These are phyloP conservation scores for Actinomucor elegans DNA, from an alignment of 371 early-diverging fungal species.

Conservation along the genomic window DNA sequence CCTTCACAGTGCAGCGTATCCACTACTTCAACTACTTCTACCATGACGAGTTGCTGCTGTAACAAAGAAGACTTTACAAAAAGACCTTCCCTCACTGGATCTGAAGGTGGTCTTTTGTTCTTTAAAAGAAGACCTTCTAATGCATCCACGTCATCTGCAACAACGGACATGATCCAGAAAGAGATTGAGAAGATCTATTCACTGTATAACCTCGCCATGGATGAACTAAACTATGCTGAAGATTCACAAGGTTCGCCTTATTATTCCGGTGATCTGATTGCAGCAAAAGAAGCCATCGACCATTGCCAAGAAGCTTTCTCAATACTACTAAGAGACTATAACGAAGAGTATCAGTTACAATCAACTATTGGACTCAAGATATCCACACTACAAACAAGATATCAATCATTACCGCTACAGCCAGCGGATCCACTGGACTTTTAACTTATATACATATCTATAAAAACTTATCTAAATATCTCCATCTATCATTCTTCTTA, in stretches of 20 bases:
- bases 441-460: background rate
- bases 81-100: slow-evolving; percentile 7
- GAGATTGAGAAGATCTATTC: slow-evolving; percentile 13
- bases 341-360: background rate
- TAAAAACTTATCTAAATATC: background rate
- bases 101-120: background rate
- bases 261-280: slow-evolving; percentile 35
- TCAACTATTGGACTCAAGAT: slow-evolving; percentile 19
- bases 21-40: slow-evolving; percentile 1
- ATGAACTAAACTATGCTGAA: slow-evolving; percentile 37
- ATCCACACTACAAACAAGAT: slow-evolving; percentile 18
- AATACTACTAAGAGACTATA: background rate
- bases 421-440: slow-evolving; percentile 16
- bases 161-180: background rate
- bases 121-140: slow-evolving; percentile 11
- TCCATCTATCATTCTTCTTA: background rate
- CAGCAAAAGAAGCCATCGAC: slow-evolving; percentile 43
- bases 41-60: background rate
- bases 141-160: slow-evolving; percentile 3
- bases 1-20: slow-evolving; percentile 21
- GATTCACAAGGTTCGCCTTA: slow-evolving; percentile 41
- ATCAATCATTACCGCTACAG: slow-evolving; percentile 18
- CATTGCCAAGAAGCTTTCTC: slow-evolving; percentile 20
- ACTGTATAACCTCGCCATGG: slow-evolving; percentile 15
- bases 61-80: slow-evolving; percentile 6